Conservation (phyloP, 805 yeast genomes). For the Hyphopichia homilentoma region DNA sequence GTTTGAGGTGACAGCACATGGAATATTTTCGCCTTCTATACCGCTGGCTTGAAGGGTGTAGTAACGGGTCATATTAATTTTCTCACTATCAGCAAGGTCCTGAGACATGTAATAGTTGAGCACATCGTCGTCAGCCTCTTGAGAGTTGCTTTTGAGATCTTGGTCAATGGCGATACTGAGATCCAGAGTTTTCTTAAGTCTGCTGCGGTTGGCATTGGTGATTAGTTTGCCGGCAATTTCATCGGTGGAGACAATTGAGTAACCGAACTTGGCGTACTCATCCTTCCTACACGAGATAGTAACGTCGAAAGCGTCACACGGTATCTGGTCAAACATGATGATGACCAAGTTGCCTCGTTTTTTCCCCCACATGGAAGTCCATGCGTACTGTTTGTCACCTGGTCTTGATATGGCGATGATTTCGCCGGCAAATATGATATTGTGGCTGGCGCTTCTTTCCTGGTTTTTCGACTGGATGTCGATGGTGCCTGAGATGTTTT, state of each 20-base stretch:
- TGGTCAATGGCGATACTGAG: slow-evolving; percentile 24
- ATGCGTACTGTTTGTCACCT: slow-evolving; percentile 57
- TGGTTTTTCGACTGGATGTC: slow-evolving; percentile 12
- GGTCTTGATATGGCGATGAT: slow-evolving; percentile 74
- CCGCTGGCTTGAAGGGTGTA: slow-evolving; percentile 48
- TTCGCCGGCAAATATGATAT: slow-evolving; percentile 75
- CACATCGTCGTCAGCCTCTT: slow-evolving; percentile 6
- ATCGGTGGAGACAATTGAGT: slow-evolving; percentile 20
- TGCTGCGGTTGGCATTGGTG: slow-evolving; percentile 11
- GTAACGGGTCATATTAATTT: slow-evolving; percentile 57
- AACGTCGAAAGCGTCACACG: slow-evolving; percentile 56
- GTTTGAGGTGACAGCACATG: slow-evolving; percentile 70
- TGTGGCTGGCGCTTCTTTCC: slow-evolving; percentile 18
- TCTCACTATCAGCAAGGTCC: slow-evolving; percentile 22
- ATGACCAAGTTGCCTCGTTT: slow-evolving; percentile 65
- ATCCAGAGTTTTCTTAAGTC: slow-evolving; percentile 12
- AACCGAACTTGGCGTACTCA: slow-evolving; percentile 4
- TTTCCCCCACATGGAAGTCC: slow-evolving; percentile 93
- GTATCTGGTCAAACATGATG: slow-evolving; percentile 85
- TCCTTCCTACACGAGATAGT: slow-evolving; percentile 27
- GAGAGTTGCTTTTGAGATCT: slow-evolving; percentile 14
- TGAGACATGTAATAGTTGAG: slow-evolving; percentile 12
- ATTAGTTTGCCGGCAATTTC: slow-evolving; percentile 36
- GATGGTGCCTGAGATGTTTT: slow-evolving; percentile 14
- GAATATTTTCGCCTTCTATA: slow-evolving; percentile 47